Evolutionary conservation across 164 flowering plant genomes (phyloP).

Genomic region (Umbilicus rupestris): DNA sequence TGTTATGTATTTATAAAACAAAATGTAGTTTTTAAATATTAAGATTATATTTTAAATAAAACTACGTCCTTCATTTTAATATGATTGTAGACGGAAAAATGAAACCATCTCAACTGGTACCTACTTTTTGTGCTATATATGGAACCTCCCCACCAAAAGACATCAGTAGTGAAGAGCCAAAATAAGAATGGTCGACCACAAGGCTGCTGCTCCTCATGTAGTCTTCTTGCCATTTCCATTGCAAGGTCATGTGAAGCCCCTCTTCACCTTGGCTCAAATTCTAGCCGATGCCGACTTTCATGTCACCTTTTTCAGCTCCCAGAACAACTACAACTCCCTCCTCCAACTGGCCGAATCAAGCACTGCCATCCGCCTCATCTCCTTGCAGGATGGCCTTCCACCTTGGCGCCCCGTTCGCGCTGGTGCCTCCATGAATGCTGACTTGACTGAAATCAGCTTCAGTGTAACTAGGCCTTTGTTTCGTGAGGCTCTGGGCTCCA

Average conservation of each 20-base stretch:
- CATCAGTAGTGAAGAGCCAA: too few relatives aligned
- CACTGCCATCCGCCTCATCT: background rate
- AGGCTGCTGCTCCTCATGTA: background rate
- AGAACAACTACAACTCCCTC: slow-evolving; percentile 1
- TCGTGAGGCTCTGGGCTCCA: background rate
- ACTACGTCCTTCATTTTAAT: too few relatives aligned
- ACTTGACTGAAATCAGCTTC: background rate
- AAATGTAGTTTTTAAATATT: too few relatives aligned
- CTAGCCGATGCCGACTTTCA: background rate
- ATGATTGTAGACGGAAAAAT: too few relatives aligned
- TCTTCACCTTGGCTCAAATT: slow-evolving; percentile 3
- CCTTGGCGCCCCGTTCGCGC: slow-evolving; percentile 5
- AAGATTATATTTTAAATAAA: too few relatives aligned
- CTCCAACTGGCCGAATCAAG: background rate
- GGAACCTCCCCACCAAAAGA: too few relatives aligned
- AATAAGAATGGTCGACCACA: too few relatives aligned
- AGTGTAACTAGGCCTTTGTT: slow-evolving; percentile 4
- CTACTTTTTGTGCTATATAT: too few relatives aligned
- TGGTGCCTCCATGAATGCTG: slow-evolving; percentile 1
- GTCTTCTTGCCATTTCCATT: slow-evolving; percentile 6
- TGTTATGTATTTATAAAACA: too few relatives aligned
- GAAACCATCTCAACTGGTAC: too few relatives aligned
- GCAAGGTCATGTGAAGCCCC: background rate
- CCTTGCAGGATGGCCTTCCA: background rate
- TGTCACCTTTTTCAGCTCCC: slow-evolving; percentile 2